Evolutionary conservation across 2,329 filamentous ascomycete genomes (phyloP), one percentile per base, ranked within the genome.

Genomic region (Colletotrichum tabaci): DNA sequence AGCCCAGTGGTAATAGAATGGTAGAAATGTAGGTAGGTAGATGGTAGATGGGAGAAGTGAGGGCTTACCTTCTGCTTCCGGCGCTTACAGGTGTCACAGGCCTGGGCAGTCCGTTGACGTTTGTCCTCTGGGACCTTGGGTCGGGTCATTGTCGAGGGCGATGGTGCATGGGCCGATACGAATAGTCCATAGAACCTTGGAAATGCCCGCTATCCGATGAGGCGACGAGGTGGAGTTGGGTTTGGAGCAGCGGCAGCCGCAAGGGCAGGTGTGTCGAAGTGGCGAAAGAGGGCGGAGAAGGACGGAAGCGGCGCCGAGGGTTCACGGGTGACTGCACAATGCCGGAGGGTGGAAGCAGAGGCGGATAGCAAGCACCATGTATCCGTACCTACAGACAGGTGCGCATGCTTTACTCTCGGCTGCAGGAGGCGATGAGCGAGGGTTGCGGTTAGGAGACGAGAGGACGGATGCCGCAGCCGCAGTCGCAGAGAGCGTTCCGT

Each of bases 41-140:
- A 49, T 40, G 52, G 49, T 35, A 42, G 8, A 13, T 30, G 55
- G 35, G 40, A 61, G 47, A 58, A 53, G 52, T n/a, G 38, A 47
- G 26, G 40, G 76, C 87, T 84, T 77, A 90, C 90, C 85, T 92
- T 92, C 81, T 92, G 90, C 79, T 92, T 92, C 73, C 90, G 86
- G 71, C 86, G 85, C 80, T 91, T 92, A 82, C 90, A 92, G 73
- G 84, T 88, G 74, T 91, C 88, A 79, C 90, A 92, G 50, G 90
- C 90, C 75, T 89, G 87, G 35, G 88, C 88, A 62, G 87, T 92
- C 75, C 90, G 87, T 80, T 90, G 87, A 74, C 90, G 86, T 79
- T 90, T 88, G 74, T 91, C 88, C 75, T 86, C 84, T 42, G 87
- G 83, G 71, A 90, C 87, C 78, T 85, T 88, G 61, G 84, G 84